phyloP scores from a whole-genome alignment of 192 early-diverging fungal genomes.

The Coemansia sp. region DNA sequence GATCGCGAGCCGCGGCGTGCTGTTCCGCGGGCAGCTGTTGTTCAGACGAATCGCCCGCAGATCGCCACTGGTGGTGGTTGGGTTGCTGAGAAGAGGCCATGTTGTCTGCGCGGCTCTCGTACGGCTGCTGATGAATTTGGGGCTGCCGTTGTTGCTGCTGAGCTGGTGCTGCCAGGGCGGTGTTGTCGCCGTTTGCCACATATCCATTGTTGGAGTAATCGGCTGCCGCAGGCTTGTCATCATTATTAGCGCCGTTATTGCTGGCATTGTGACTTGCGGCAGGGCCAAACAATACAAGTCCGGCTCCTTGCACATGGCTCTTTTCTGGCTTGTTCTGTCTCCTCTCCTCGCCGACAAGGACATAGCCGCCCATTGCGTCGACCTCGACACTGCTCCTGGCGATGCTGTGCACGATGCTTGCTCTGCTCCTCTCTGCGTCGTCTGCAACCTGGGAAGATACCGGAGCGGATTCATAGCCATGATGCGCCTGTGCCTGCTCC shows the following conservation, averaged over 20 bases:
- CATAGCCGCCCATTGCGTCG: slow-evolving; percentile 3
- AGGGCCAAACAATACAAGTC: slow-evolving; percentile 23
- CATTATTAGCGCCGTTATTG: too few species aligned
- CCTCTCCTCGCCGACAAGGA: slow-evolving; percentile 6
- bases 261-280: too few species aligned
- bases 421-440: too few species aligned
- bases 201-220: not conserved
- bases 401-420: too few species aligned
- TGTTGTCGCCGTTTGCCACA: slow-evolving; percentile 31
- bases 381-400: too few species aligned
- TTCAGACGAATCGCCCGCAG: slow-evolving; percentile 13
- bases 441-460: not conserved
- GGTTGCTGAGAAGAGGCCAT: not conserved
- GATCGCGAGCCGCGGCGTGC: too few species aligned
- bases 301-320: slow-evolving; percentile 8
- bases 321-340: too few species aligned
- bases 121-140: slow-evolving; percentile 3
- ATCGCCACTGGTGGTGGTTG: slow-evolving; percentile 24
- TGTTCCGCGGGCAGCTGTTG: too few species aligned
- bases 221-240: not conserved
- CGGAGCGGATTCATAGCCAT: not conserved
- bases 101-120: too few species aligned
- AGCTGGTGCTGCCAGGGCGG: slow-evolving; percentile 5
- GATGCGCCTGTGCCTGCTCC: too few species aligned
- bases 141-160: not conserved